Percentiles rank a stretch among this genome's conserved stretches.
Conservation (phyloP, 352 stramenopile species). For the Phytophthora fragariaefolia region DNA sequence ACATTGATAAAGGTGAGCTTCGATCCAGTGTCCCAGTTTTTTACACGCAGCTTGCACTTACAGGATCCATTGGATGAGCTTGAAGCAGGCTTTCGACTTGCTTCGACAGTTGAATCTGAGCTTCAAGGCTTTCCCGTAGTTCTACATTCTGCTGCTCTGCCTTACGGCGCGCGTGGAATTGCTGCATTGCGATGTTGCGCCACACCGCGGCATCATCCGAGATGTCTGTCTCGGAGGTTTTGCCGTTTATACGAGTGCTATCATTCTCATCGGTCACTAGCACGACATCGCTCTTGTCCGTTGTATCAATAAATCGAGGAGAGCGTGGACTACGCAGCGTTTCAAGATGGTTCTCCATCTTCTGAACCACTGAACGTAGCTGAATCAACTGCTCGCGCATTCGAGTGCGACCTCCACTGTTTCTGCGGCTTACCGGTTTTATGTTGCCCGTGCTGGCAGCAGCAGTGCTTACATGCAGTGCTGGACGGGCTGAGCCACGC, state of each 20-base stretch:
- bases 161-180: constrained; percentile 25
- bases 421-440: constrained; percentile 9
- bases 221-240: background rate
- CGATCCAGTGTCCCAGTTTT: background rate
- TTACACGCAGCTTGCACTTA: constrained; percentile 3
- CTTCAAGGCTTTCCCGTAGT: constrained; percentile 13
- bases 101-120: constrained; percentile 27
- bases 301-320: constrained; percentile 3
- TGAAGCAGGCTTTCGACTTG: constrained; percentile 28
- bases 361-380: constrained; percentile 27
- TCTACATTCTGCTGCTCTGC: constrained; percentile 28
- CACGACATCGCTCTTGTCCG: background rate
- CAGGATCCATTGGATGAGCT: constrained; percentile 12
- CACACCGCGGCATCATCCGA: background rate
- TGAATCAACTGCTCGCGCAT: constrained; percentile 34
- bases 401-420: background rate
- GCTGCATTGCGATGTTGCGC: constrained; percentile 22
- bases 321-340: constrained; percentile 25
- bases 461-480: background rate
- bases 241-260: background rate
- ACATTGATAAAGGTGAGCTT: background rate
- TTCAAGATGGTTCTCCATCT: constrained; percentile 31
- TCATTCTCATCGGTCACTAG: constrained; percentile 1
- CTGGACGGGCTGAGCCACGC: too few species aligned
- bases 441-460: background rate